Percentiles rank a stretch among this genome's conserved stretches.
These are phyloP conservation scores for Globisporangium emineosum DNA, from an alignment of 352 stramenopile species.

Conservation along the genomic window DNA sequence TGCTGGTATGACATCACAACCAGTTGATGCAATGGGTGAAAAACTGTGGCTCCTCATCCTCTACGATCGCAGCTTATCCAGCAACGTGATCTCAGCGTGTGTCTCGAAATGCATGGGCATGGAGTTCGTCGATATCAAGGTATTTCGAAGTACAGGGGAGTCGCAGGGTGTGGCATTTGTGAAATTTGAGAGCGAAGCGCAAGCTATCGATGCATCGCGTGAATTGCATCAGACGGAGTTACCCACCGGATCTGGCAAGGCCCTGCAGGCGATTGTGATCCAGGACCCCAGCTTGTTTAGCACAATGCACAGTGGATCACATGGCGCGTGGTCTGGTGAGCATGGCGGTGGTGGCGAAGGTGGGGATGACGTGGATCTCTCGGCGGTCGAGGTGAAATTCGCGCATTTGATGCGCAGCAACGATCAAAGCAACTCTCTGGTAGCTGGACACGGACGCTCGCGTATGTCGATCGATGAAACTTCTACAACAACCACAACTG, in stretches of 20 bases:
- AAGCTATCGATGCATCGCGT: constrained; percentile 40
- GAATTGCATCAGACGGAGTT: constrained; percentile 65
- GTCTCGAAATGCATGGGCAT: constrained; percentile 60
- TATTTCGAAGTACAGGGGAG: constrained; percentile 56
- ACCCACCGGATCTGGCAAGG: constrained; percentile 40
- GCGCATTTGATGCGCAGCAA: constrained; percentile 74
- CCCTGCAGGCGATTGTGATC: constrained; percentile 69
- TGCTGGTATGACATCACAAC: constrained; percentile 8
- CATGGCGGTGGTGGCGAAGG: constrained; percentile 19
- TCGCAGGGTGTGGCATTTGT: constrained; percentile 72
- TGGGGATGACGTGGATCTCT: constrained; percentile 66
- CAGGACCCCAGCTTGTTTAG: constrained; percentile 63
- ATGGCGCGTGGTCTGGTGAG: constrained; percentile 11
- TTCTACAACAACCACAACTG: not conserved
- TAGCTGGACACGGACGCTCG: not conserved
- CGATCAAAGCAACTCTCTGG: constrained; percentile 25
- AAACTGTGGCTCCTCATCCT: constrained; percentile 67
- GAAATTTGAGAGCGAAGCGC: constrained; percentile 60
- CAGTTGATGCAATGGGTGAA: constrained; percentile 19
- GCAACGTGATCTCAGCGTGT: constrained; percentile 56
- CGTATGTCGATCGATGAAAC: not conserved
- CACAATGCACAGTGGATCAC: constrained; percentile 35
- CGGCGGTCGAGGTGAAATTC: constrained; percentile 72
- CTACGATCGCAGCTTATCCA: constrained; percentile 63
- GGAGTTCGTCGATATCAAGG: constrained; percentile 83